Conservation (phyloP, 805 yeast genomes). For the Cyberlindnera nakhonratchasimensis region DNA sequence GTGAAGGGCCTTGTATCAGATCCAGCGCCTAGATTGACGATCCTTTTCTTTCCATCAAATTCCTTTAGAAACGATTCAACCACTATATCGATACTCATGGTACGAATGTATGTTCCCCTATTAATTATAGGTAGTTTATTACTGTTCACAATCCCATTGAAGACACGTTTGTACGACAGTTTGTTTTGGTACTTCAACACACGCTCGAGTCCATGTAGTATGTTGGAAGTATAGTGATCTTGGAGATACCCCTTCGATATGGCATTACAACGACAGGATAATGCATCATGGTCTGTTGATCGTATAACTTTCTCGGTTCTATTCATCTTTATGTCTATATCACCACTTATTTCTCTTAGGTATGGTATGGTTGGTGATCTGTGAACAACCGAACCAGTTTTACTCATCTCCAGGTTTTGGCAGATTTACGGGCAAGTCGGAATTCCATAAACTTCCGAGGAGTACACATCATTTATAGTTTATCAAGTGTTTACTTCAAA, state of each 20-base stretch:
- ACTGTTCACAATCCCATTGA: slow-evolving; percentile 17
- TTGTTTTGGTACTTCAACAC: slow-evolving; percentile 24
- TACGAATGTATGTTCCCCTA: slow-evolving; percentile 65
- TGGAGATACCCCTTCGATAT: slow-evolving; percentile 44
- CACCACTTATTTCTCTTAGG: background rate
- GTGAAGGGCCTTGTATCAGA: slow-evolving; percentile 55
- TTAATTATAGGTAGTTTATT: slow-evolving; percentile 57
- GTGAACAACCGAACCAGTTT: too few relatives aligned
- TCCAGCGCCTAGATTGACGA: slow-evolving; percentile 65
- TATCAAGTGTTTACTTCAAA: background rate
- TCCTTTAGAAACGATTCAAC: slow-evolving; percentile 39
- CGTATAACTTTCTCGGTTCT: slow-evolving; percentile 16
- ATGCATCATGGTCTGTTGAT: slow-evolving; percentile 64
- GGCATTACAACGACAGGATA: slow-evolving; percentile 62
- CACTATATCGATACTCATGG: slow-evolving; percentile 46
- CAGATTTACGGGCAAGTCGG: slow-evolving; percentile 1
- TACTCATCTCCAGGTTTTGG: background rate
- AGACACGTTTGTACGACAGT: slow-evolving; percentile 18
- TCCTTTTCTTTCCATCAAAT: slow-evolving; percentile 31
- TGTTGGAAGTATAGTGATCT: slow-evolving; percentile 29
- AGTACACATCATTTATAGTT: background rate
- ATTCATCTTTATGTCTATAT: background rate
- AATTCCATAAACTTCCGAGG: background rate
- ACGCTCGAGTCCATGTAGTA: slow-evolving; percentile 22
- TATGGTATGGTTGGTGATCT: too few relatives aligned